Conservation (phyloP, 257 asterid species). For the Fraxinus anomala region DNA sequence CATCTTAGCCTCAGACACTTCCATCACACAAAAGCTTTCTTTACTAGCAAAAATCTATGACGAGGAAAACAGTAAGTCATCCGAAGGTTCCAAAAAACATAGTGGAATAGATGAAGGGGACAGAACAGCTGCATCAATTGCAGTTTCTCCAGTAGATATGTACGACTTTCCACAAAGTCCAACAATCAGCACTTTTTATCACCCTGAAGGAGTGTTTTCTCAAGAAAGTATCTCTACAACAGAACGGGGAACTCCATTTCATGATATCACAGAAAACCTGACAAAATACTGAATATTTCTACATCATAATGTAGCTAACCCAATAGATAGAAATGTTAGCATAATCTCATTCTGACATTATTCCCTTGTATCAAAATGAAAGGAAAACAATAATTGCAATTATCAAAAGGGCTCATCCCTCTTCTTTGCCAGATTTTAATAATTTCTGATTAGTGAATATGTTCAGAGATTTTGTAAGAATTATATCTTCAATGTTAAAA, state of each 20-base stretch:
- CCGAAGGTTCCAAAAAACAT: slow-evolving; percentile 5
- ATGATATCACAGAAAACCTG: slow-evolving; percentile 1
- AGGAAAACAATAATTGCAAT: no score
- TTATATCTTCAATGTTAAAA: no score
- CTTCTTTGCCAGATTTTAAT: neutral
- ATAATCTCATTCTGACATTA: neutral
- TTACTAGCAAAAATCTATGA: slow-evolving; percentile 38
- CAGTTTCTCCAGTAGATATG: slow-evolving; percentile 4
- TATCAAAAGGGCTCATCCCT: neutral
- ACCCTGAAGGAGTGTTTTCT: slow-evolving; percentile 24
- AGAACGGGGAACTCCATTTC: slow-evolving; percentile 35
- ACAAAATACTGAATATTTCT: neutral
- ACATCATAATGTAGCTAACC: neutral
- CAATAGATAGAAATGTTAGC: neutral
- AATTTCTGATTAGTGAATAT: no score
- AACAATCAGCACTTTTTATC: slow-evolving; percentile 25
- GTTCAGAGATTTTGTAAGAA: neutral
- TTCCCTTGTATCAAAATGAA: neutral
- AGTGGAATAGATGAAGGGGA: neutral
- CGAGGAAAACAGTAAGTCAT: slow-evolving; percentile 25
- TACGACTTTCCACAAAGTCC: slow-evolving; percentile 22
- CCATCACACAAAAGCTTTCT: slow-evolving; percentile 38
- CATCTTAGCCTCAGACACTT: slow-evolving; percentile 32
- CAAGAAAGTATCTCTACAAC: slow-evolving; percentile 33
- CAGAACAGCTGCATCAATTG: neutral